Evolutionary conservation across 805 yeast species (phyloP).

Genomic region (Kodamaea leandrae): DNA sequence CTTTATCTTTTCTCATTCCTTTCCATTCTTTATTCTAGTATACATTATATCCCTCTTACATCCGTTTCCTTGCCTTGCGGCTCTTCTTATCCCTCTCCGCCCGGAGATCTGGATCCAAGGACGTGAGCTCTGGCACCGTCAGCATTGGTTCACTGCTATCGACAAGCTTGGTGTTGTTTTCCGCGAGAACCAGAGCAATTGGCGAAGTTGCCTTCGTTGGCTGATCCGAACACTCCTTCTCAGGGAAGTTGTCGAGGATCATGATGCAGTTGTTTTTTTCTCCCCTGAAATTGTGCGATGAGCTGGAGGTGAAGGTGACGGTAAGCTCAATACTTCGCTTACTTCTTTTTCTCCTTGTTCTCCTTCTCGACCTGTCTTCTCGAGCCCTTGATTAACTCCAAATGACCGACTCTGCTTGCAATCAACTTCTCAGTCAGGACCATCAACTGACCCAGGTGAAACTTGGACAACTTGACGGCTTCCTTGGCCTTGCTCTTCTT

Average conservation of each 20-base stretch:
- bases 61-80: conserved; percentile 2
- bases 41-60: too few species aligned
- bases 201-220: neutral
- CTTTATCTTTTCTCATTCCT: neutral
- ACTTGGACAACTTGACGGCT: conserved; percentile 55
- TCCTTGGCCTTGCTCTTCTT: conserved; percentile 50
- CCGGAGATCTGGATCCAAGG: conserved; percentile 25
- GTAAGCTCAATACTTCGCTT: neutral
- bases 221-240: neutral
- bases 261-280: neutral
- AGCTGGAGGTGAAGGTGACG: neutral
- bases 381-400: conserved; percentile 87
- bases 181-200: conserved; percentile 3
- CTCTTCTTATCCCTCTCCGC: conserved; percentile 5
- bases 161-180: conserved; percentile 4
- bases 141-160: conserved; percentile 1
- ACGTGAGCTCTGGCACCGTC: conserved; percentile 21
- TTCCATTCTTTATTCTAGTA: neutral
- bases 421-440: conserved; percentile 78
- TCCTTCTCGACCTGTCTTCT: conserved; percentile 76
- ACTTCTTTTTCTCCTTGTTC: conserved; percentile 38
- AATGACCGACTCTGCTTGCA: conserved; percentile 89
- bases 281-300: too few species aligned
- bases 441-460: conserved; percentile 52
- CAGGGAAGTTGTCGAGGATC: conserved; percentile 2